Percentiles rank a stretch among this genome's conserved stretches.
phyloP scores from a whole-genome alignment of 2,329 filamentous ascomycete genomes.

The Daldinia sp. region DNA sequence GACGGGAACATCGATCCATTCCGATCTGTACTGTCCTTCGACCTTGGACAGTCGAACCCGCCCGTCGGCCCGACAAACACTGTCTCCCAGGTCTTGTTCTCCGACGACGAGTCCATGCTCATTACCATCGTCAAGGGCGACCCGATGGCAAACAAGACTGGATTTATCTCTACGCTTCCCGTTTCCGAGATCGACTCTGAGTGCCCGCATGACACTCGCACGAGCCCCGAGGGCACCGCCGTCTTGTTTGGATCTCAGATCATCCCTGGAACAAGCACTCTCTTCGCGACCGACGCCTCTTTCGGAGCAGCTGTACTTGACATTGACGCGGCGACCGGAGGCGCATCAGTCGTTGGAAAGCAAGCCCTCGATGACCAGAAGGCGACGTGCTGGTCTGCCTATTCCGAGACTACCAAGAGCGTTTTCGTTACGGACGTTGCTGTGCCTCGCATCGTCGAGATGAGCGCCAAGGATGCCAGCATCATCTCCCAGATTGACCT shows the following conservation, averaged over 20 bases:
- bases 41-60: constrained; percentile 68
- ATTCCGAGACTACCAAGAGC: constrained; percentile 61
- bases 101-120: constrained; percentile 63
- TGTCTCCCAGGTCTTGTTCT: constrained; percentile 71
- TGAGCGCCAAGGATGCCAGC: constrained; percentile 62
- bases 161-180: constrained; percentile 65
- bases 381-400: constrained; percentile 69
- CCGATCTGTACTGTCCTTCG: constrained; percentile 61
- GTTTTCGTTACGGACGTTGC: constrained; percentile 70
- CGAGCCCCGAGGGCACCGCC: constrained; percentile 66
- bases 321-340: constrained; percentile 52
- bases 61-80: constrained; percentile 69
- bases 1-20: constrained; percentile 56
- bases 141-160: constrained; percentile 64
- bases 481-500: constrained; percentile 60
- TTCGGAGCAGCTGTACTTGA: constrained; percentile 67
- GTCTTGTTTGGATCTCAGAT: constrained; percentile 67
- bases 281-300: constrained; percentile 69
- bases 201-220: constrained; percentile 49
- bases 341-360: constrained; percentile 54
- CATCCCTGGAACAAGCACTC: constrained; percentile 58
- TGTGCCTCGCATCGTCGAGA: constrained; percentile 66
- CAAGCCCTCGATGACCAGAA: constrained; percentile 62
- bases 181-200: constrained; percentile 31
- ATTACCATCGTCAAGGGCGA: constrained; percentile 72